These are phyloP conservation scores for Fusarium sp. DNA, from an alignment of 2,329 filamentous ascomycete genomes.

Conservation along the genomic window DNA sequence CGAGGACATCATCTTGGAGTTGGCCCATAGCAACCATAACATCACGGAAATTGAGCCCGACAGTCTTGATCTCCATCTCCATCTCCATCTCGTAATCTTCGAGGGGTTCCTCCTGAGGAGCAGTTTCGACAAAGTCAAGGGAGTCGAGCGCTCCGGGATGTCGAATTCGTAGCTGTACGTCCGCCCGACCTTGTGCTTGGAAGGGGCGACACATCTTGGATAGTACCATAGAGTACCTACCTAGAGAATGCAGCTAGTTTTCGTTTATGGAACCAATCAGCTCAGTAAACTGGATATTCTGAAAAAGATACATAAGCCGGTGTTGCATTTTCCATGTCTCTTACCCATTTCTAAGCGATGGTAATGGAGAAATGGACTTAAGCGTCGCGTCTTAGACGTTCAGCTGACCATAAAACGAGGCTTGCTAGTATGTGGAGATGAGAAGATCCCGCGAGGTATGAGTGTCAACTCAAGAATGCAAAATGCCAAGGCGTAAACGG, in stretches of 20 bases:
- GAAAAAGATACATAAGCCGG: not conserved
- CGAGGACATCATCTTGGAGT: not conserved
- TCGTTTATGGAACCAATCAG: not conserved
- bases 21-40: not conserved
- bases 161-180: not conserved
- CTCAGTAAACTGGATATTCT: not conserved
- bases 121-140: not conserved
- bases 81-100: not conserved
- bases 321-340: not conserved
- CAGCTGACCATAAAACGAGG: not conserved
- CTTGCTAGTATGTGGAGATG: not conserved
- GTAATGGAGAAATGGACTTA: not conserved
- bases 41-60: not conserved
- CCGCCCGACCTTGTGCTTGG: not conserved
- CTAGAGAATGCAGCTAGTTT: not conserved
- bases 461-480: not conserved
- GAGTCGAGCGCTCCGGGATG: not conserved
- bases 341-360: not conserved
- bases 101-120: not conserved
- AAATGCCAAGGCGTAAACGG: not conserved
- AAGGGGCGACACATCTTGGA: not conserved
- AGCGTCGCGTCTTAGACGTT: not conserved
- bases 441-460: not conserved
- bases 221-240: not conserved
- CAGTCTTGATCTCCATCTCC: not conserved